Evolutionary conservation across 2,329 filamentous ascomycete genomes (phyloP).

Genomic region (Clonostachys rhizophaga): DNA sequence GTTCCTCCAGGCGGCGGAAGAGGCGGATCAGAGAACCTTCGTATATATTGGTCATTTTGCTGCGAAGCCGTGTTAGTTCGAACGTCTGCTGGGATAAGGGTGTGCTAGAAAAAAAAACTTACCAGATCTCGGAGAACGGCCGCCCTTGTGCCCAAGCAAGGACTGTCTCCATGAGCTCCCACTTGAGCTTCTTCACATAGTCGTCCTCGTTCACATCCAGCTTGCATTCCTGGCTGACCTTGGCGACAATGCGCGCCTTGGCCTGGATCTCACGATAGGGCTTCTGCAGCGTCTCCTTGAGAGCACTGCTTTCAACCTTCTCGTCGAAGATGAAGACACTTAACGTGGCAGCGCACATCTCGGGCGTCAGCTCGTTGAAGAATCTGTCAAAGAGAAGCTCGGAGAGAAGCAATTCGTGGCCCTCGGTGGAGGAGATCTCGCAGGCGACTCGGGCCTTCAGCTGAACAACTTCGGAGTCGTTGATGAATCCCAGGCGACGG

Average conservation of each 20-base stretch:
- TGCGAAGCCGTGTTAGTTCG: conserved; percentile 29
- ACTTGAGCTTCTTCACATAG: conserved; percentile 85
- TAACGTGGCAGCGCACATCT: conserved; percentile 79
- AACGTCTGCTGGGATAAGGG: neutral
- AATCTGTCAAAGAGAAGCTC: conserved; percentile 95
- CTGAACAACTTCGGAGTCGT: conserved; percentile 91
- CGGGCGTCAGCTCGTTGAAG: conserved; percentile 91
- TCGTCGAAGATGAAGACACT: conserved; percentile 98
- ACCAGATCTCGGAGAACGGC: conserved; percentile 93
- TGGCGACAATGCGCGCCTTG: conserved; percentile 84
- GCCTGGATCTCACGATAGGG: conserved; percentile 82
- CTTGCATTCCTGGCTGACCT: conserved; percentile 93
- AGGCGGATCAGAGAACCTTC: conserved; percentile 94
- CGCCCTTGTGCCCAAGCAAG: conserved; percentile 87
- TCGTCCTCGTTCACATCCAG: conserved; percentile 91
- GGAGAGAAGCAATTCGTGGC: conserved; percentile 88
- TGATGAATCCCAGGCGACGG: conserved; percentile 90
- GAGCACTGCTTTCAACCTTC: conserved; percentile 72
- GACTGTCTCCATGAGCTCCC: conserved; percentile 95
- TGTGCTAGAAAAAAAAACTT: conserved; percentile 31
- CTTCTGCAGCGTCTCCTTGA: conserved; percentile 83
- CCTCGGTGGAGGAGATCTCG: conserved; percentile 87
- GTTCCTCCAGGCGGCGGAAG: conserved; percentile 91
- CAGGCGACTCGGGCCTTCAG: conserved; percentile 96
- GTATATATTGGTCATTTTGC: conserved; percentile 99